A percentile compares a stretch with the other conserved stretches of the same genome.
Conservation (phyloP, 352 stramenopile genomes). For the Lagenidium giganteum region DNA sequence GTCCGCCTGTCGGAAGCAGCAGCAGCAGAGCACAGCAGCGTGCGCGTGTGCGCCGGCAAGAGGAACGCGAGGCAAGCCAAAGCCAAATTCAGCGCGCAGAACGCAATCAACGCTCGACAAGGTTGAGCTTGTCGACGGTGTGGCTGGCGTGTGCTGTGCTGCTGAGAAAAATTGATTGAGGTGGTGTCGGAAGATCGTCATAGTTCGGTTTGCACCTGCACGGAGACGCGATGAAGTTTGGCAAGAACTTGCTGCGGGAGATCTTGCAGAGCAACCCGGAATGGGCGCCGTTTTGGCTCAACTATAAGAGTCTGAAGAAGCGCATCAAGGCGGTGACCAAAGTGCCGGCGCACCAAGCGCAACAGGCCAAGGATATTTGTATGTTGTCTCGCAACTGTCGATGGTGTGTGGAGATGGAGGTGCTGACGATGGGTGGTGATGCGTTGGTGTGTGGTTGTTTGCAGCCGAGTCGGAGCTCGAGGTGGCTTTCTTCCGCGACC, state of each 20-base stretch:
- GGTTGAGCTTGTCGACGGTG: too few relatives aligned
- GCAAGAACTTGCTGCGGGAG: constrained; percentile 63
- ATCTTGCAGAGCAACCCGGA: constrained; percentile 75
- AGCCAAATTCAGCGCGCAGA: too few relatives aligned
- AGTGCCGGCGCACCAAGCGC: constrained; percentile 25
- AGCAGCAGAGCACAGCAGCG: too few relatives aligned
- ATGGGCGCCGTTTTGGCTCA: constrained; percentile 84
- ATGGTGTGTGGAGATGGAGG: background rate
- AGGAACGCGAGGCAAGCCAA: too few relatives aligned
- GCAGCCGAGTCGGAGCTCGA: constrained; percentile 63
- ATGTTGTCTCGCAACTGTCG: background rate
- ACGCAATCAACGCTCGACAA: too few relatives aligned
- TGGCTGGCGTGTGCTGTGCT: too few relatives aligned
- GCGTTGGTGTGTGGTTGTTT: background rate
- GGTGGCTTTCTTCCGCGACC: constrained; percentile 74
- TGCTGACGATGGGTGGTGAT: background rate
- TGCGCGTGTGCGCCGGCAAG: too few relatives aligned
- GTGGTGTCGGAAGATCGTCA: too few relatives aligned
- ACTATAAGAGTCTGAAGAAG: constrained; percentile 85
- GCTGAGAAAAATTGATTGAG: too few relatives aligned
- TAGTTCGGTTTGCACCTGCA: background rate
- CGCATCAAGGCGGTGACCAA: constrained; percentile 69
- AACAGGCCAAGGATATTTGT: constrained; percentile 31
- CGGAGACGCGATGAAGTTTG: constrained; percentile 67
- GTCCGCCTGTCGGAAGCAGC: too few relatives aligned